Evolutionary conservation across 2,329 filamentous ascomycete genomes (phyloP).

Genomic region (Cercospora sp.): DNA sequence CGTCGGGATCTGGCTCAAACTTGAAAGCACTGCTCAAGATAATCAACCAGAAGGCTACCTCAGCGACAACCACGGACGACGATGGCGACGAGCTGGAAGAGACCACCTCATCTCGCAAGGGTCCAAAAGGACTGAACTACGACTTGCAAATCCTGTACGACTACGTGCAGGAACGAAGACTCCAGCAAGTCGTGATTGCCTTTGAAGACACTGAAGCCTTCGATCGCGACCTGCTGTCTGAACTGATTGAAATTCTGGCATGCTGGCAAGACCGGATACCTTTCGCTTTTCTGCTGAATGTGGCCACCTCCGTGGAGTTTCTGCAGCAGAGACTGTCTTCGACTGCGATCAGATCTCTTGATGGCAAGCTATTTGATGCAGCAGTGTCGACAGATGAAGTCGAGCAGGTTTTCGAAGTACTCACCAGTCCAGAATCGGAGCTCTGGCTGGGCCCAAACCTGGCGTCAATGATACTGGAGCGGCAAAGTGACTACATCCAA

Average conservation of each 20-base stretch:
- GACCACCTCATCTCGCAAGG: slow-evolving; percentile 27
- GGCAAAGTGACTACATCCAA: slow-evolving; percentile 75
- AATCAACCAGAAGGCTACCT: slow-evolving; percentile 67
- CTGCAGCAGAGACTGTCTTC: slow-evolving; percentile 73
- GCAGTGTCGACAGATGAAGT: slow-evolving; percentile 70
- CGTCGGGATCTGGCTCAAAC: slow-evolving; percentile 70
- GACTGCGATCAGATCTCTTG: slow-evolving; percentile 64
- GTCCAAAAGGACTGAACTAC: slow-evolving; percentile 68
- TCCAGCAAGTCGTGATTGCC: slow-evolving; percentile 65
- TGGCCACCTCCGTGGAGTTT: slow-evolving; percentile 78
- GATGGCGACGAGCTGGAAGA: slow-evolving; percentile 58
- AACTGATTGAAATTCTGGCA: slow-evolving; percentile 67
- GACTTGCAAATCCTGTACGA: slow-evolving; percentile 71
- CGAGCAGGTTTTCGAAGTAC: slow-evolving; percentile 69
- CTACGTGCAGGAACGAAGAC: slow-evolving; percentile 56
- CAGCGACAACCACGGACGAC: slow-evolving; percentile 40
- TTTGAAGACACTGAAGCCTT: slow-evolving; percentile 84
- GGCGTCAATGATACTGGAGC: slow-evolving; percentile 63
- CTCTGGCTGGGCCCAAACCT: slow-evolving; percentile 66
- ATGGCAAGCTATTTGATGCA: slow-evolving; percentile 74
- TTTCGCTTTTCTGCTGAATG: slow-evolving; percentile 74
- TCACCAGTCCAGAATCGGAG: slow-evolving; percentile 58
- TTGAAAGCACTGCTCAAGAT: slow-evolving; percentile 71
- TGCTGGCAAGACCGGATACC: slow-evolving; percentile 74
- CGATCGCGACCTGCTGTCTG: slow-evolving; percentile 69